Evolutionary conservation across 1,284 basidiomycete genomes (phyloP).

Genomic region (Leccinum brunneo-olivaceum): DNA sequence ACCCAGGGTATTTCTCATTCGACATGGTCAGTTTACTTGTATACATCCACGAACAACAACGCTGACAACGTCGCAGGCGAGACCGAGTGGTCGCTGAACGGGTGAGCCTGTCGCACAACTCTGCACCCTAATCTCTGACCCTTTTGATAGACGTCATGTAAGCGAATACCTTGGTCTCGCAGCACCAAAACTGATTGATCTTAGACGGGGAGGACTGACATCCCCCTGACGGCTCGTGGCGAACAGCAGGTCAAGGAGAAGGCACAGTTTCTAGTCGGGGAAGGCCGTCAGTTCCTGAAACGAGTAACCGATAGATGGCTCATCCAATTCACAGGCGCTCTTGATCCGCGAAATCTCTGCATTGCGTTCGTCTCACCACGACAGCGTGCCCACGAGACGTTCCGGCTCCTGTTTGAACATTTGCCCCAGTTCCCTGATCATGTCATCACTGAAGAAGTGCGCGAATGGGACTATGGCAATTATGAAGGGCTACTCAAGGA

Average conservation of each 20-base stretch:
- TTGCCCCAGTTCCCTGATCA: constrained; percentile 46
- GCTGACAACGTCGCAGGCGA: constrained; percentile 51
- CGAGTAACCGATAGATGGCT: constrained; percentile 1
- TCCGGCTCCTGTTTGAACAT: constrained; percentile 71
- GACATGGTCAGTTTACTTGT: constrained; percentile 51
- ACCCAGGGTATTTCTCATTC: constrained; percentile 71
- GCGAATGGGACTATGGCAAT: constrained; percentile 88
- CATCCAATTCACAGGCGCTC: constrained; percentile 47
- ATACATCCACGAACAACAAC: not conserved
- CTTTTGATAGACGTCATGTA: constrained; percentile 61
- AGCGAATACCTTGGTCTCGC: constrained; percentile 12
- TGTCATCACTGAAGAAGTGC: constrained; percentile 56
- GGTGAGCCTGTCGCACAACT: constrained; percentile 37
- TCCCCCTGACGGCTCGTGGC: constrained; percentile 81
- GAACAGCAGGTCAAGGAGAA: constrained; percentile 65
- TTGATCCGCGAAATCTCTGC: constrained; percentile 77
- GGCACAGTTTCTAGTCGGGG: constrained; percentile 64
- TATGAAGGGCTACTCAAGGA: constrained; percentile 77
- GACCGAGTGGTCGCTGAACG: constrained; percentile 92
- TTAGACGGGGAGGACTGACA: constrained; percentile 84
- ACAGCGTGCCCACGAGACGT: constrained; percentile 77
- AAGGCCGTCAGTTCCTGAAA: constrained; percentile 54
- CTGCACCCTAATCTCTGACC: constrained; percentile 6
- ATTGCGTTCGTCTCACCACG: constrained; percentile 81
- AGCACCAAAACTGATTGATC: not conserved